Evolutionary conservation across 2,329 filamentous ascomycete genomes (phyloP), one percentile per base, ranked within the genome.

Genomic region (Venturia pyrina): DNA sequence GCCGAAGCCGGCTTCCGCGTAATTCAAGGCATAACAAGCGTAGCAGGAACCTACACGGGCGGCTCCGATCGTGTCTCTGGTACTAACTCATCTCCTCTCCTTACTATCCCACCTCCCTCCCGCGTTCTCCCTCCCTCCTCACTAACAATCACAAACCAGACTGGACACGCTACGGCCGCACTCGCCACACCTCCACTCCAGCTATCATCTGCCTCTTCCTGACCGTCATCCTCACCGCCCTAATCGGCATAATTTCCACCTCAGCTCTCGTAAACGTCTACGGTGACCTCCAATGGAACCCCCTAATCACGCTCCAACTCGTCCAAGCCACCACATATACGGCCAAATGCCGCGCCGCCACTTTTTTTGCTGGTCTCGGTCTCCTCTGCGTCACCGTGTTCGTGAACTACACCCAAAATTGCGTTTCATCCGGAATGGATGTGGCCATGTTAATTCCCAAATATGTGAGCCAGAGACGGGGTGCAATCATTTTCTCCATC

Each of bases 301-400:
- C 71, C 1, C 68, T 71, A n/a, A 67, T 69, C 41, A 68, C 70
- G 21, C 68, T 72, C 1, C 67, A 70, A 43, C 66, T 59, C 46
- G 60, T 73, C 5, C 70, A 71, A 48, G 59, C 69, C n/a, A 66
- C 64, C 0, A 66, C 68, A 17, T 68, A 70, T n/a, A 70, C 68
- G 0, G 62, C 72, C 4, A 67, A 66, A 32, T 66, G 67, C 37
- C 68, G 72, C 19, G 72, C 72, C 1, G 72, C 71, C 1, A 71
- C 70, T 2, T 74, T 74, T 64, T 74, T 73, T 63, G 71, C 71
- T 3, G 72, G 71, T 1, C 24, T 73, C 10, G 72, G 72, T 8
- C 70, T 73, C 37, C 67, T 73, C 44, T 68, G 66, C 21, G 68
- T 68, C 34, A 70, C 70, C 41, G 57, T 72, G 15, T 71, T 70